A percentile compares a stretch with the other conserved stretches of the same genome.
Conservation (phyloP, 2,329 filamentous ascomycete genomes). For the Ophiostoma pallidulum region DNA sequence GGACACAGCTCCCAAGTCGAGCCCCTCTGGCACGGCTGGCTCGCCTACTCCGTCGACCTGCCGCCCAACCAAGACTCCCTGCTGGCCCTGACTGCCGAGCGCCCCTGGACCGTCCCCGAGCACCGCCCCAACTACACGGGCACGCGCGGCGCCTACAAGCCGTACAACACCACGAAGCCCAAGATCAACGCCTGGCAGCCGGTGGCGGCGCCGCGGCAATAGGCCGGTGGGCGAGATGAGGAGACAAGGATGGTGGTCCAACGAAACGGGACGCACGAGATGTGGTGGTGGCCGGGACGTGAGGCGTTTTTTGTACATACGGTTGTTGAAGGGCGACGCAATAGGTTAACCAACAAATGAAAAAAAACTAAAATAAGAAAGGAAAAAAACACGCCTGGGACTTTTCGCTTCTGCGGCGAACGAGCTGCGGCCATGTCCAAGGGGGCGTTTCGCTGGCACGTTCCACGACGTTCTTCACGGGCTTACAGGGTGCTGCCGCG, state of each 20-base stretch:
- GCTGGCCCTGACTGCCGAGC: constrained; percentile 40
- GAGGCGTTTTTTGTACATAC: too few species aligned
- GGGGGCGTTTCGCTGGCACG: too few species aligned
- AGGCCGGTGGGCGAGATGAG: not conserved
- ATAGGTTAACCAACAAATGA: too few species aligned
- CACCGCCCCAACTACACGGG: constrained; percentile 66
- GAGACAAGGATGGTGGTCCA: not conserved
- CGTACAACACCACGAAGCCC: constrained; percentile 68
- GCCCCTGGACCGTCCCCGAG: constrained; percentile 66
- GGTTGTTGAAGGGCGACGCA: too few species aligned
- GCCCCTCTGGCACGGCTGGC: constrained; percentile 97
- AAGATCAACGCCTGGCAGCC: constrained; percentile 29
- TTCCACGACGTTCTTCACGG: too few species aligned
- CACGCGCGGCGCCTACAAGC: constrained; percentile 73
- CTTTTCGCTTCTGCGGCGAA: too few species aligned
- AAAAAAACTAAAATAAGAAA: not conserved
- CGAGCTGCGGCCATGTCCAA: too few species aligned
- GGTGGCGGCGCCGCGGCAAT: constrained; percentile 23
- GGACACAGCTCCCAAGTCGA: constrained; percentile 78
- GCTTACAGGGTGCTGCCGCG: too few species aligned
- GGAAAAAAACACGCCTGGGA: too few species aligned
- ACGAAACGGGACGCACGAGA: too few species aligned
- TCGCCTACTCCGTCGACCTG: constrained; percentile 85
- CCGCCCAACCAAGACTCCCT: constrained; percentile 69
- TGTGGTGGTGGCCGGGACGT: too few species aligned